A percentile compares a stretch with the other conserved stretches of the same genome.
Conservation (phyloP, 139 green algal species). For the Chlamydomonas schloesseri region DNA sequence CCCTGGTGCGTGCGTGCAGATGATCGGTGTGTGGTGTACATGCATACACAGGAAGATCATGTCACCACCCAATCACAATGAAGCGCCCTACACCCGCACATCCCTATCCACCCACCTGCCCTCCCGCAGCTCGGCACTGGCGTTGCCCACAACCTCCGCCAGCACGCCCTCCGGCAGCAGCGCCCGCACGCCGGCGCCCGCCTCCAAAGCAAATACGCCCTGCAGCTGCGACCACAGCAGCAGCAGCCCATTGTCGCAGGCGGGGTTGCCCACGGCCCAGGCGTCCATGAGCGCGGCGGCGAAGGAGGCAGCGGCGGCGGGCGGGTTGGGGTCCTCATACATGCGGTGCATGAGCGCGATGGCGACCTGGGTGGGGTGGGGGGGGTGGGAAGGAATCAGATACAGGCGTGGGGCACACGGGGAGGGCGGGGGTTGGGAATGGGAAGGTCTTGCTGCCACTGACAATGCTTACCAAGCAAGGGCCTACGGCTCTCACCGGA, state of each 20-base stretch:
- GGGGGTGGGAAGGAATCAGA: too few relatives aligned
- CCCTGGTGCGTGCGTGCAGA: conserved; percentile 26
- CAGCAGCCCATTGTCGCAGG: conserved; percentile 77
- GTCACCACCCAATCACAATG: too few relatives aligned
- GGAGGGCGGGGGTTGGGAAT: background rate
- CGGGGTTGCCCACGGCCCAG: conserved; percentile 74
- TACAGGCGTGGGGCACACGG: too few relatives aligned
- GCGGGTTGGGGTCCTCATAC: background rate
- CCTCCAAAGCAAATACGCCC: conserved; percentile 52
- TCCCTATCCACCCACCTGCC: background rate
- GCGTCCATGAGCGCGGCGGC: conserved; percentile 59
- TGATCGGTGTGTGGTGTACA: background rate
- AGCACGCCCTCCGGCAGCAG: background rate
- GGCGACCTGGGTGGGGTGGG: background rate
- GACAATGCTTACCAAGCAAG: too few relatives aligned
- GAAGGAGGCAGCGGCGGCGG: conserved; percentile 33
- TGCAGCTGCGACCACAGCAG: conserved; percentile 68
- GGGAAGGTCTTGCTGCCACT: too few relatives aligned
- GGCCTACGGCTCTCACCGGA: conserved; percentile 52
- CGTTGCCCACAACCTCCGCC: background rate
- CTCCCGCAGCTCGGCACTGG: background rate
- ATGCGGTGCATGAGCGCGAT: conserved; percentile 72
- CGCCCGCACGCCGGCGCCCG: background rate
- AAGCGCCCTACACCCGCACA: too few relatives aligned
- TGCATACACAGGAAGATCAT: too few relatives aligned